Evolutionary conservation across 352 stramenopile species (phyloP), one percentile per base, ranked within the genome.

Genomic region (Globisporangium camurandrum): DNA sequence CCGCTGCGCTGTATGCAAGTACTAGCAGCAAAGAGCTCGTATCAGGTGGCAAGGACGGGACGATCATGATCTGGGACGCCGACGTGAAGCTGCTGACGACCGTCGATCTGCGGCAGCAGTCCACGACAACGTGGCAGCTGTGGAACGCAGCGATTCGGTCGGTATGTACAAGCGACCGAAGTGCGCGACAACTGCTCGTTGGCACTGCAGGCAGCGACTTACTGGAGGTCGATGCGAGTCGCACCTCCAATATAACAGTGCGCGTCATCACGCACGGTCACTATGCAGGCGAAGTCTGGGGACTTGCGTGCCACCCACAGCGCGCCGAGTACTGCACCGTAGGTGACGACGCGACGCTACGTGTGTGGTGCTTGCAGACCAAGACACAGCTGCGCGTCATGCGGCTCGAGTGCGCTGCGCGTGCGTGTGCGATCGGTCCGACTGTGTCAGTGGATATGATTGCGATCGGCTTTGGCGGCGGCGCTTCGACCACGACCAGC

Each of bases 131-230:
- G 37, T n/a, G 64, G 24, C 2, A 49, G 24, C 54, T 75, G 26
- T 57, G 61, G 17, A 72, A 59, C 30, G 44, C 66, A 9, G 60
- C 62, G 17, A 67, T 88, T 41, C 69, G 74, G 39, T 86, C 74
- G 42, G 37, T 88, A n/a, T 76, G 62, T 33, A 49, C 51, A 8
- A 58, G 45, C 36, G 50, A 31, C n/a, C 36, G 58, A 22, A 70
- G 63, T 8, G 58, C 64, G 7, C 56, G 68, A 22, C 49, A 55
- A 4, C 63, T 97, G 17, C 51, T 97, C 9, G 61, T 97, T 14
- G 90, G 88, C 17, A 97, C 87, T 16, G 56, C 46, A 31, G 88
- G 85, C 11, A 95, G 84, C 30, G 83, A 97, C 51, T 51, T 98
- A 11, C 63, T 95, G 10, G 85, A 97, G 51, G 43, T 97, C 23